These are phyloP conservation scores for Penicillium bovifimosum DNA, from an alignment of 495 filamentous ascomycete species.

Conservation along the genomic window DNA sequence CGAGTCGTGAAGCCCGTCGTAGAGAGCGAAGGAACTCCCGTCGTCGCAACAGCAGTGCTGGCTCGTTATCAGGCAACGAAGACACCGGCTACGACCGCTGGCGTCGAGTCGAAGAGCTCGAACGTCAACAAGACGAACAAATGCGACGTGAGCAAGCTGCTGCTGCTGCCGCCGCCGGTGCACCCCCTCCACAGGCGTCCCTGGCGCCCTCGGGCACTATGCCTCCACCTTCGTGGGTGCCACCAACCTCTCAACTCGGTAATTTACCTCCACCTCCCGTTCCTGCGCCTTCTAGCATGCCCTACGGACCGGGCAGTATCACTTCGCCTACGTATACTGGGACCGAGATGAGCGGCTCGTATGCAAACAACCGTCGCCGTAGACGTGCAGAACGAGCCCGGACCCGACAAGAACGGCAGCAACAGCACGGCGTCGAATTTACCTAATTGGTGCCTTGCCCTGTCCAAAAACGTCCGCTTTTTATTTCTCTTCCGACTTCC, in stretches of 20 bases:
- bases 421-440: constrained; percentile 42
- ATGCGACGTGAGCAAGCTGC: constrained; percentile 41
- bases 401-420: constrained; percentile 43
- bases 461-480: not conserved
- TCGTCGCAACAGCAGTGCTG: constrained; percentile 39
- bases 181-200: constrained; percentile 11
- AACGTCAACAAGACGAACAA: constrained; percentile 47
- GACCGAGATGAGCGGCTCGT: constrained; percentile 49
- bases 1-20: constrained; percentile 51
- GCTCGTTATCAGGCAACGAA: constrained; percentile 43
- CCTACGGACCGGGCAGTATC: constrained; percentile 42
- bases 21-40: constrained; percentile 39
- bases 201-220: constrained; percentile 27
- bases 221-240: constrained; percentile 21
- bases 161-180: constrained; percentile 22
- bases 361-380: constrained; percentile 48
- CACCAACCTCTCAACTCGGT: constrained; percentile 30
- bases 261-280: constrained; percentile 29
- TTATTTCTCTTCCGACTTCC: not conserved
- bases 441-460: constrained; percentile 20
- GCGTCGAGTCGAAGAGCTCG: constrained; percentile 47
- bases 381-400: constrained; percentile 49
- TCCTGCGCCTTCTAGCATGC: constrained; percentile 34
- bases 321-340: constrained; percentile 45
- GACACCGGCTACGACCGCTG: constrained; percentile 39